These are phyloP conservation scores for Alnus glutinosa DNA, from an alignment of 306 rosid genomes.

Conservation along the genomic window DNA sequence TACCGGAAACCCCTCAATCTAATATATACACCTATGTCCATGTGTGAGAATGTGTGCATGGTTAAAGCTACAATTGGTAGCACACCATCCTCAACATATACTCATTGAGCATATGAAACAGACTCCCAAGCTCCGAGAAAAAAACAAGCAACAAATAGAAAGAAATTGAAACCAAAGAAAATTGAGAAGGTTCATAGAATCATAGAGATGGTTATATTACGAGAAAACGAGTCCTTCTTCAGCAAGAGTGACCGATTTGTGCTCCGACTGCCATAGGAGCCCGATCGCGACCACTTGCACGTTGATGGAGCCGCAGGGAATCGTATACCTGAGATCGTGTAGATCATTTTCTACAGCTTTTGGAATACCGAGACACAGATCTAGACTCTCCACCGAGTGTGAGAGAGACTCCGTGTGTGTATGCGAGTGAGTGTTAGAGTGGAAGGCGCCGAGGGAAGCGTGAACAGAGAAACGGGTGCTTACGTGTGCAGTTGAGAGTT, in stretches of 20 bases:
- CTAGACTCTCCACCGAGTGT: background rate
- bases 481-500: constrained; percentile 38
- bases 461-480: constrained; percentile 31
- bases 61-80: background rate
- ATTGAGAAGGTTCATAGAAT: constrained; percentile 3
- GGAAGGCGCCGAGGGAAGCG: constrained; percentile 47
- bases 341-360: constrained; percentile 53
- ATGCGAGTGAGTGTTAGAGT: constrained; percentile 20
- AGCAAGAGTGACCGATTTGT: constrained; percentile 38
- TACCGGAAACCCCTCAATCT: background rate
- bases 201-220: constrained; percentile 39
- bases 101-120: background rate
- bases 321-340: constrained; percentile 71
- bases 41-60: background rate
- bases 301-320: constrained; percentile 54
- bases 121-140: background rate
- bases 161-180: constrained; percentile 16
- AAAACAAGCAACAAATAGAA: background rate
- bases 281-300: constrained; percentile 37
- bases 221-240: constrained; percentile 42
- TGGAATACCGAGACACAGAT: background rate
- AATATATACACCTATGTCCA: background rate
- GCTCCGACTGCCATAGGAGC: constrained; percentile 44
- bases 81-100: background rate
- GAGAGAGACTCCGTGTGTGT: constrained; percentile 2